These are phyloP conservation scores for Beauveria medogensis DNA, from an alignment of 2,329 filamentous ascomycete species.

Conservation along the genomic window DNA sequence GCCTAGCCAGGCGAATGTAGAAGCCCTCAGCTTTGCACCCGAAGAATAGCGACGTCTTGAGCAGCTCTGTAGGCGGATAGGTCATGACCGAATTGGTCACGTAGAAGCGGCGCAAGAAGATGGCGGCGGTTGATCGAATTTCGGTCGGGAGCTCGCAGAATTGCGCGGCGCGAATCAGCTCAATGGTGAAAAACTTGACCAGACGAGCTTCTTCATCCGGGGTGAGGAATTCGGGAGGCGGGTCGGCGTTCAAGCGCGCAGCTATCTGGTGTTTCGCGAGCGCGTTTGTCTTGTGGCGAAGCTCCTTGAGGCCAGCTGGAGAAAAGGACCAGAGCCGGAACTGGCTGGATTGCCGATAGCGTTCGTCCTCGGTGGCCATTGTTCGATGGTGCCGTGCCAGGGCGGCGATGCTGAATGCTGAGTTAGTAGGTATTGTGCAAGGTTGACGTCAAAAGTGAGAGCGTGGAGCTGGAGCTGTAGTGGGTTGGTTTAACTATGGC, in stretches of 20 bases:
- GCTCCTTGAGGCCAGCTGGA: conserved; percentile 57
- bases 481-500: neutral
- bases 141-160: conserved; percentile 45
- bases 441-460: neutral
- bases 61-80: conserved; percentile 82
- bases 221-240: conserved; percentile 69
- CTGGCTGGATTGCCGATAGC: conserved; percentile 85
- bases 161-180: conserved; percentile 48
- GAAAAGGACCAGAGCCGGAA: conserved; percentile 92
- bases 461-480: neutral
- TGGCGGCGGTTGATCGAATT: conserved; percentile 61
- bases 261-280: conserved; percentile 59
- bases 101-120: conserved; percentile 92
- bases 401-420: neutral
- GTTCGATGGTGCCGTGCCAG: neutral
- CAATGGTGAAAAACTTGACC: conserved; percentile 65
- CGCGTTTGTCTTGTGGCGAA: conserved; percentile 71
- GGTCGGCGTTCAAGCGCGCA: conserved; percentile 43
- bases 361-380: conserved; percentile 79
- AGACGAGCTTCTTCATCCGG: conserved; percentile 75
- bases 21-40: conserved; percentile 87
- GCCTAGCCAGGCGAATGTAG: conserved; percentile 58
- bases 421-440: no score
- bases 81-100: conserved; percentile 94
- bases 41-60: conserved; percentile 86